phyloP scores from a whole-genome alignment of 1,284 basidiomycete species.

The Porogramme epimiltina region DNA sequence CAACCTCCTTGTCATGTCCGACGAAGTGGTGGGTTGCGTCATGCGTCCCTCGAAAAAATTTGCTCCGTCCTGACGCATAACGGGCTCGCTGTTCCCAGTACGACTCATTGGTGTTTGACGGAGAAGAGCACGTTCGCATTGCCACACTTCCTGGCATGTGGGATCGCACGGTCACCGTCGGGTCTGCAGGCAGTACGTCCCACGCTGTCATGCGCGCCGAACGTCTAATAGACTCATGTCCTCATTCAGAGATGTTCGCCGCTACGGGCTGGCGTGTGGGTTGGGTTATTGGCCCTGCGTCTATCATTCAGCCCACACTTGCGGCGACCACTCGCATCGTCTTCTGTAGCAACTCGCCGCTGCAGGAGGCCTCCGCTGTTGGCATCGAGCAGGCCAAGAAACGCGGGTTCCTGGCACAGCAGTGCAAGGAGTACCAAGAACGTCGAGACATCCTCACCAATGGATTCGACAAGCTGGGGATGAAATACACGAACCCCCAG shows the following conservation, averaged over 20 bases:
- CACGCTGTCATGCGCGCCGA: neutral
- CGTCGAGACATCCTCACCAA: conserved; percentile 75
- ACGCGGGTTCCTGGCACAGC: conserved; percentile 80
- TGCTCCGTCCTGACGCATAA: conserved; percentile 2
- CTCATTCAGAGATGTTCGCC: conserved; percentile 83
- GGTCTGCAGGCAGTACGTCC: conserved; percentile 75
- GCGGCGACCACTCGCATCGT: conserved; percentile 94
- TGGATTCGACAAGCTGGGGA: conserved; percentile 83
- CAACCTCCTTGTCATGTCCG: conserved; percentile 91
- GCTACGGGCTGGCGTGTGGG: conserved; percentile 98
- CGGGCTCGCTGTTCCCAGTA: conserved; percentile 68
- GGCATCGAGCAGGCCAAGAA: conserved; percentile 80
- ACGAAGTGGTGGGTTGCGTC: conserved; percentile 92
- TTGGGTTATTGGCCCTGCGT: conserved; percentile 89
- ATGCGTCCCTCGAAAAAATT: neutral
- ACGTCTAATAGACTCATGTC: neutral
- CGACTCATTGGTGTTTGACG: conserved; percentile 91
- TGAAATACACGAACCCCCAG: conserved; percentile 87
- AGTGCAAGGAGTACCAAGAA: conserved; percentile 81
- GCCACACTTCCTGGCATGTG: conserved; percentile 97
- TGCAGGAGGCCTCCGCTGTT: conserved; percentile 89
- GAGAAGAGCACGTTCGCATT: conserved; percentile 87
- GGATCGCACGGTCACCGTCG: conserved; percentile 88
- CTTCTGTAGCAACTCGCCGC: conserved; percentile 90
- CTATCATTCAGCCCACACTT: conserved; percentile 84